These are phyloP conservation scores for Naegleria lovaniensis DNA, from an alignment of 208 protist species.

Conservation along the genomic window DNA sequence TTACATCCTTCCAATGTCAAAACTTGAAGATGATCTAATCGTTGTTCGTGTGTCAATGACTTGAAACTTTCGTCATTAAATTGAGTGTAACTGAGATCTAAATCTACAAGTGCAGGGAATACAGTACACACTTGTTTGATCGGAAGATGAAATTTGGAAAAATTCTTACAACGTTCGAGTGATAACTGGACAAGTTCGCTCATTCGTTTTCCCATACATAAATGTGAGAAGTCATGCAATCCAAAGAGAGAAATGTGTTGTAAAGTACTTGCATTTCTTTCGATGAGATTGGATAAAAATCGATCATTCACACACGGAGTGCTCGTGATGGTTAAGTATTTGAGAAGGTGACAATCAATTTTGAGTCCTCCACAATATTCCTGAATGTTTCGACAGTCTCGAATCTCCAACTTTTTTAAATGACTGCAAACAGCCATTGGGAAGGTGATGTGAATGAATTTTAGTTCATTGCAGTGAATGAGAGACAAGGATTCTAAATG, in stretches of 20 bases:
- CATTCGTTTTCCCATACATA: background rate
- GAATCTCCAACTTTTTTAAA: background rate
- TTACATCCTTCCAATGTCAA: background rate
- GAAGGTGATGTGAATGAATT: background rate
- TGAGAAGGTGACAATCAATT: background rate
- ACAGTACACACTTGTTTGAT: background rate
- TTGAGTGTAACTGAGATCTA: background rate
- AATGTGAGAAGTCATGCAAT: background rate
- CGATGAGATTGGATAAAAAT: background rate
- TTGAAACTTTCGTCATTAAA: background rate
- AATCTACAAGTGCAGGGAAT: background rate
- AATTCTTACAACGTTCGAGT: background rate
- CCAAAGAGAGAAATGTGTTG: background rate
- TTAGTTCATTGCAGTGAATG: background rate
- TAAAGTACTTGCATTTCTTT: background rate
- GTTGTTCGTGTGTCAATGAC: background rate
- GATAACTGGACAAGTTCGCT: background rate
- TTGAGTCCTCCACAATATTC: background rate
- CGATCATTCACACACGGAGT: background rate
- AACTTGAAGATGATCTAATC: background rate
- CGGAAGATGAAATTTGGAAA: background rate
- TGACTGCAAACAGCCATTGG: background rate
- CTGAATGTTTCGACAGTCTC: background rate
- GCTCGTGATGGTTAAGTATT: background rate
- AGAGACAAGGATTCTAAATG: background rate